Evolutionary conservation across 2,329 filamentous ascomycete species (phyloP), one percentile per base, ranked within the genome.

Genomic region (Aspergillus fumigatus): DNA sequence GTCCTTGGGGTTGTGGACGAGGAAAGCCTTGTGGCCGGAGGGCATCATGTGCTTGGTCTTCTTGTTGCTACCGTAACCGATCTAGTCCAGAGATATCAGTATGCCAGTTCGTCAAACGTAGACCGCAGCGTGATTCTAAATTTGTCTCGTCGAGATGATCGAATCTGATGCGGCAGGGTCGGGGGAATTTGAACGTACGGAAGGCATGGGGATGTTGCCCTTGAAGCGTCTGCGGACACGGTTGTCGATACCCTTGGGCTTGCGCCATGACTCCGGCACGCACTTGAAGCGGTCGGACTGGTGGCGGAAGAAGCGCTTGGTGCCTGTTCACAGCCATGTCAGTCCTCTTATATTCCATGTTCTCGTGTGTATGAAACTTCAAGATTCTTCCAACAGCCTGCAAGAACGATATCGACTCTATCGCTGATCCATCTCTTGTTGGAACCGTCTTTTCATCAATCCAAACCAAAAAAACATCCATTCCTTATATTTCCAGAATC

Each of bases 191-290:
- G 21, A 54, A 86, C 90, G 78, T 92, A 97, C 93, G 85, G 92
- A 96, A 82, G 94, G 94, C 93, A 99, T 97, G 75, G 87, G 86
- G 80, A 89, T 88, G 82, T 90, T 90, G 76, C 94, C 91, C 82
- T 90, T 92, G 86, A 99, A 99, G 70, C 94, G 90, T 85, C 94
- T 88, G 79, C 94, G 90, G 78, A 99, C 93, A 75, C 90, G 84
- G 85, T 92, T 96, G 84, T 99, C 94, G 81, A 99, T 99, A 91
- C 94, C 94, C 90, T 99, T 99, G 71, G 94, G 94, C 87, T 97
- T 99, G 83, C 94, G 89, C 94, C 94, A 99, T 85, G 86, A 88
- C 70, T 89, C 78, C 76, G 84, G 88, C 70, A 97, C 88, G 78
- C 94, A 88, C 84, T 88, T 96, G 85, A 96, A 99, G 78, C 88